Evolutionary conservation across 176 grass and related monocot species (phyloP).

Genomic region (Echinochloa phyllopogon): DNA sequence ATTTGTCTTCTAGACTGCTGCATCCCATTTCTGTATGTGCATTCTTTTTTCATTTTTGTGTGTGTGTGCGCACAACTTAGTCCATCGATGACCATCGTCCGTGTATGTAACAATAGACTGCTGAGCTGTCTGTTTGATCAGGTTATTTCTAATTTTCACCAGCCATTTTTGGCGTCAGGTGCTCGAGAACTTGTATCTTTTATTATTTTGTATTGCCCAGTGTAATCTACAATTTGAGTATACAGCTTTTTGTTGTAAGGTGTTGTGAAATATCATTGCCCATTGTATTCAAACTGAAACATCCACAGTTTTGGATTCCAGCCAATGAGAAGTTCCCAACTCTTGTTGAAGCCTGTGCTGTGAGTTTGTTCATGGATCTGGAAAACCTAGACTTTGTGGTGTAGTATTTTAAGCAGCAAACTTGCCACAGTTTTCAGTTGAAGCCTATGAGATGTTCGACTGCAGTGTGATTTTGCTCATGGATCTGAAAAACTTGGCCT

Average conservation of each 20-base stretch:
- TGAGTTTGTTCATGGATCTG: no score
- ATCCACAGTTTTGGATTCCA: neutral
- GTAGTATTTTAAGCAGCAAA: no score
- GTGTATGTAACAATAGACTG: conserved; percentile 16
- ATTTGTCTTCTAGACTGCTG: conserved; percentile 23
- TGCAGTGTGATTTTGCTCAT: neutral
- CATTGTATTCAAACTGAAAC: neutral
- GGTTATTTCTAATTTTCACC: conserved; percentile 11
- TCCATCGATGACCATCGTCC: neutral
- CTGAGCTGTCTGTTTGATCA: conserved; percentile 7
- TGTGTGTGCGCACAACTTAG: neutral
- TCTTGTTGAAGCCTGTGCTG: no score
- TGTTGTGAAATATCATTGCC: neutral
- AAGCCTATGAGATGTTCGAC: neutral
- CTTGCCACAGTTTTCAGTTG: neutral
- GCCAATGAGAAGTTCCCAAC: no score
- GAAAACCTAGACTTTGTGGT: no score
- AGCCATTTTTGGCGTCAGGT: neutral
- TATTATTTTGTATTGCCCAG: neutral
- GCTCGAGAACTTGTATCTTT: neutral
- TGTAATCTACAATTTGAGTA: no score
- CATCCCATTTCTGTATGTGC: conserved; percentile 32
- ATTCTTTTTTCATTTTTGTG: conserved; percentile 9
- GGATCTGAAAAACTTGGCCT: neutral
- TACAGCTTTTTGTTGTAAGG: neutral